phyloP scores from a whole-genome alignment of 2,329 filamentous ascomycete species.

The Sphaerulina vaccinii region DNA sequence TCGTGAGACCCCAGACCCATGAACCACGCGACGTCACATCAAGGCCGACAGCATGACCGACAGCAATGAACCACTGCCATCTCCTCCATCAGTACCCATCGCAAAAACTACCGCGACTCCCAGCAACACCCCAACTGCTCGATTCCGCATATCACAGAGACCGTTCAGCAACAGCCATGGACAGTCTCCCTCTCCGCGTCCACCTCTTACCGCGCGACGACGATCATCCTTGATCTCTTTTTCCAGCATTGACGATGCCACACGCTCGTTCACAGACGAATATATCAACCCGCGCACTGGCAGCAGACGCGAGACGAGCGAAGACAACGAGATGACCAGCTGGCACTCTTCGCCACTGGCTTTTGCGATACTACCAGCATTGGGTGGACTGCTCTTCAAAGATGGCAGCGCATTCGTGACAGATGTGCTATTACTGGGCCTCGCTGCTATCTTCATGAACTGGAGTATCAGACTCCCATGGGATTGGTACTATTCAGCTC shows the following conservation, averaged over 20 bases:
- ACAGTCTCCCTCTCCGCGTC: conserved; percentile 26
- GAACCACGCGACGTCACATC: conserved; percentile 5
- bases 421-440: conserved; percentile 74
- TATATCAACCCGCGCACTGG: conserved; percentile 55
- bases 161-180: conserved; percentile 17
- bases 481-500: conserved; percentile 58
- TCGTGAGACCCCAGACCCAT: conserved; percentile 2
- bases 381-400: conserved; percentile 81
- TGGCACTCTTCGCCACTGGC: conserved; percentile 80
- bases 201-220: conserved; percentile 48
- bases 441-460: conserved; percentile 84
- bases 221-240: conserved; percentile 79
- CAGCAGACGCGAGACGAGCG: conserved; percentile 36
- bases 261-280: conserved; percentile 66
- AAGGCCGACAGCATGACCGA: conserved; percentile 17
- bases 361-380: conserved; percentile 78
- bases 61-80: conserved; percentile 7
- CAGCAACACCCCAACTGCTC: conserved; percentile 19
- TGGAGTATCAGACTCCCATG: conserved; percentile 91
- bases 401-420: conserved; percentile 82
- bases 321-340: conserved; percentile 58
- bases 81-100: conserved; percentile 5
- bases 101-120: conserved; percentile 2
- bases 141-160: conserved; percentile 26
- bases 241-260: conserved; percentile 66